Percentiles rank a stretch among this genome's conserved stretches.
Evolutionary conservation across 805 yeast genomes (phyloP).

Genomic region (Debaryomyces tyrocola): DNA sequence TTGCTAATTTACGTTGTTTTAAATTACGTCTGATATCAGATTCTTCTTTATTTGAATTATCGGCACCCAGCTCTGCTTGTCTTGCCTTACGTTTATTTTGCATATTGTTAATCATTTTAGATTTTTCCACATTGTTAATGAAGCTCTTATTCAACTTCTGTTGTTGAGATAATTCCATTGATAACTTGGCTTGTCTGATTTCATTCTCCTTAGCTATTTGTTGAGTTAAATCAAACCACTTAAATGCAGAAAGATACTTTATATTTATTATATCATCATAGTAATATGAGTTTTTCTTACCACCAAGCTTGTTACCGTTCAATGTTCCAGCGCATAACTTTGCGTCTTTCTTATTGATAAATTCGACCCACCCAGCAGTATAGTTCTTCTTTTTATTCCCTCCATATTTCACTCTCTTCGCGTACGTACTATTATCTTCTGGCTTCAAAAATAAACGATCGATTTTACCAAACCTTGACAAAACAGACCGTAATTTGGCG

Average conservation of each 20-base stretch:
- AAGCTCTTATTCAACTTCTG: conserved; percentile 82
- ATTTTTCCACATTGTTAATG: conserved; percentile 78
- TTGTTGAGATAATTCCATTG: conserved; percentile 87
- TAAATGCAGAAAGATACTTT: conserved; percentile 86
- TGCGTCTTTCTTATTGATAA: conserved; percentile 78
- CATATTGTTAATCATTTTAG: conserved; percentile 76
- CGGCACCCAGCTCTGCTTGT: conserved; percentile 12
- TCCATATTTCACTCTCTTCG: conserved; percentile 74
- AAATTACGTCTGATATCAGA: conserved; percentile 56
- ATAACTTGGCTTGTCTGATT: conserved; percentile 80
- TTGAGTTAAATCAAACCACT: conserved; percentile 92
- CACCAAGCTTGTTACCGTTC: conserved; percentile 89
- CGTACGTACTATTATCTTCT: conserved; percentile 67
- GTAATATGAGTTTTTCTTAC: conserved; percentile 85
- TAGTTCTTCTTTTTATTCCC: conserved; percentile 88
- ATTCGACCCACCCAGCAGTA: conserved; percentile 98
- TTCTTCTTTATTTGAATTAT: conserved; percentile 17
- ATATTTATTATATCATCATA: conserved; percentile 93
- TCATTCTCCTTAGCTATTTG: conserved; percentile 91
- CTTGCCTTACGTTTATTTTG: conserved; percentile 45
- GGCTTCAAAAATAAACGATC: conserved; percentile 86
- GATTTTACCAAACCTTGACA: conserved; percentile 81
- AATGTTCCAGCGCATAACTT: conserved; percentile 82
- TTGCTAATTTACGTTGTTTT: conserved; percentile 66
- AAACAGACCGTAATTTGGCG: conserved; percentile 76